Evolutionary conservation across 2,329 filamentous ascomycete species (phyloP).

Genomic region (Diaporthe citri): DNA sequence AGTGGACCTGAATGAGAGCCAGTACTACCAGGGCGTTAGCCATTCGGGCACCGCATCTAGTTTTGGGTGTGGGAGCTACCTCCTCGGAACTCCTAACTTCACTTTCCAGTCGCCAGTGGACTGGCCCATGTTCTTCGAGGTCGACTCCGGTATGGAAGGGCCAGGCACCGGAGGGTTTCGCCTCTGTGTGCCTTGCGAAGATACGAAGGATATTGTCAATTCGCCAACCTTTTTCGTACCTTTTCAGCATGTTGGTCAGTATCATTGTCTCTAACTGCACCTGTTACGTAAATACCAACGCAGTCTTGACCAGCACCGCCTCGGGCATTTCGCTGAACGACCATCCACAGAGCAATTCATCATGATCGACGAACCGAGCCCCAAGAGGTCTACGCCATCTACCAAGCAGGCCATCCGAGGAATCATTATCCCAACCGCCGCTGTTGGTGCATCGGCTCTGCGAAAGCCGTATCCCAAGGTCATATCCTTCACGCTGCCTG

Average conservation of each 20-base stretch:
- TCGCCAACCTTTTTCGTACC: not conserved
- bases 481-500: not conserved
- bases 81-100: not conserved
- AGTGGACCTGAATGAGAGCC: too few species aligned
- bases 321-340: not conserved
- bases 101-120: not conserved
- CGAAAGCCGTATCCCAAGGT: not conserved
- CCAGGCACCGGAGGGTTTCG: not conserved
- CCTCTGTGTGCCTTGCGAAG: not conserved
- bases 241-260: not conserved
- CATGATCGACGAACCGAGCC: not conserved
- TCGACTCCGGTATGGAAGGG: not conserved
- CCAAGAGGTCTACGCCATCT: accelerated
- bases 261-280: too few species aligned
- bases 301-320: not conserved
- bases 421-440: not conserved
- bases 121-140: not conserved
- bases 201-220: not conserved
- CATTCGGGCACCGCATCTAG: too few species aligned
- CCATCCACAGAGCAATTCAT: not conserved
- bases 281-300: too few species aligned
- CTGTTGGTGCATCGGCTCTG: conserved; percentile 4
- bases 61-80: not conserved
- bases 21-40: not conserved
- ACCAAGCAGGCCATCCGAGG: not conserved